Evolutionary conservation across 1,139 yeast species (phyloP), one percentile per base, ranked within the genome.

Genomic region (Yarrowia galli): DNA sequence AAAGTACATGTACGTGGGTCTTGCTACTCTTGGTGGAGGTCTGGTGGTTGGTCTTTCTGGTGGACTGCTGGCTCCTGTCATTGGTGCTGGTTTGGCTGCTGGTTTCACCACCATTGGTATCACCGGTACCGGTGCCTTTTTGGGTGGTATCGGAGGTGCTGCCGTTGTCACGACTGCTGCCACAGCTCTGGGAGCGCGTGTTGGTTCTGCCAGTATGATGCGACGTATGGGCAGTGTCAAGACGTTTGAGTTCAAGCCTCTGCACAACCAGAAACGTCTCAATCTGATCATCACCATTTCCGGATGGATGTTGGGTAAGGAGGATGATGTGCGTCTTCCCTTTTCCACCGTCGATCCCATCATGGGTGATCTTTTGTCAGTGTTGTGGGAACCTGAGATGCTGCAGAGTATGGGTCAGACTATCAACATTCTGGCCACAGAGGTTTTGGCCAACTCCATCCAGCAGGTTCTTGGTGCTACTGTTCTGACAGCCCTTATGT

Each of bases 341-440:
- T 96, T 93, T 76, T 91, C 97, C 1, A 95, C 99, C 0, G 90
- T 95, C 7, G 99, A 96, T 76, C 99, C 99, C 0, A 91, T 93
- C 0, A 92, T 95, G 96, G 99, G 99, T 15, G 99, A 96, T 78
- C 80, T 95, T 73, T 90, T 90, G 74, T 92, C 98, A 0, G 82
- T 96, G 18, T 80, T 91, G 63, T 96, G 99, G 99, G 99, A 96
- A 77, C 99, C 99, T 0, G 99, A 96, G 73, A 91, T 96, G 96
- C 85, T 96, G 74, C 90, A 87, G 71, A 91, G 97, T 65, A 92
- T 92, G 86, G 99, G 99, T 74, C 98, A 95, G 76, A 96, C 99
- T 0, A 93, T 96, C 71, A 87, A 87, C 71, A 93, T 96, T 74
- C 83, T 96, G 69, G 99, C 99, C 0, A 90, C 96, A 54, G 99